These are phyloP conservation scores for Backusella luteola DNA, from an alignment of 192 early-diverging fungal species.

Conservation along the genomic window DNA sequence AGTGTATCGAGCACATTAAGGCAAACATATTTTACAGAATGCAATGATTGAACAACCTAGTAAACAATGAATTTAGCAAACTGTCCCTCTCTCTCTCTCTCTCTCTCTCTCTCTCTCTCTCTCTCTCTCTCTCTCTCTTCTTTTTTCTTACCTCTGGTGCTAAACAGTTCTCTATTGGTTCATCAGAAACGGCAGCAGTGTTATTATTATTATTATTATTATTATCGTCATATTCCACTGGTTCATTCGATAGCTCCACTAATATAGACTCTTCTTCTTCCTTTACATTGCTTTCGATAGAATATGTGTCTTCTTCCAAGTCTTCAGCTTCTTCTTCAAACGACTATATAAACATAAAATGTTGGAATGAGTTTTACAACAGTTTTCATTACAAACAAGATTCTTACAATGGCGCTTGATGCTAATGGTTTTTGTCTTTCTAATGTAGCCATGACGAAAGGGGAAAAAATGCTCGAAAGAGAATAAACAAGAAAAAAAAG, in stretches of 20 bases:
- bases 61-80: background rate
- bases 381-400: background rate
- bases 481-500: background rate
- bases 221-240: background rate
- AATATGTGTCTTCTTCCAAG: background rate
- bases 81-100: background rate
- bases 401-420: background rate
- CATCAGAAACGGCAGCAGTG: background rate
- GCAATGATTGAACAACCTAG: slow-evolving; percentile 47
- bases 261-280: background rate
- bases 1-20: slow-evolving; percentile 49
- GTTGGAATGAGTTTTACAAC: background rate
- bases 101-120: background rate
- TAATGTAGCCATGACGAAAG: slow-evolving; percentile 17
- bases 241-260: background rate
- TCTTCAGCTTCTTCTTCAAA: background rate
- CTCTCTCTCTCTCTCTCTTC: too few species aligned
- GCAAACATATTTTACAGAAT: slow-evolving; percentile 49
- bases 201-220: too few species aligned
- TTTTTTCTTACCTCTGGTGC: background rate
- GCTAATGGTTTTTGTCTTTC: slow-evolving; percentile 10
- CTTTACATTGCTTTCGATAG: background rate
- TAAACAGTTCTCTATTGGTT: background rate
- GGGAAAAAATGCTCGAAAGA: background rate
- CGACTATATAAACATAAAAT: background rate